Conservation (phyloP, 441 rosid genomes). For the Aquilaria agallochum region DNA sequence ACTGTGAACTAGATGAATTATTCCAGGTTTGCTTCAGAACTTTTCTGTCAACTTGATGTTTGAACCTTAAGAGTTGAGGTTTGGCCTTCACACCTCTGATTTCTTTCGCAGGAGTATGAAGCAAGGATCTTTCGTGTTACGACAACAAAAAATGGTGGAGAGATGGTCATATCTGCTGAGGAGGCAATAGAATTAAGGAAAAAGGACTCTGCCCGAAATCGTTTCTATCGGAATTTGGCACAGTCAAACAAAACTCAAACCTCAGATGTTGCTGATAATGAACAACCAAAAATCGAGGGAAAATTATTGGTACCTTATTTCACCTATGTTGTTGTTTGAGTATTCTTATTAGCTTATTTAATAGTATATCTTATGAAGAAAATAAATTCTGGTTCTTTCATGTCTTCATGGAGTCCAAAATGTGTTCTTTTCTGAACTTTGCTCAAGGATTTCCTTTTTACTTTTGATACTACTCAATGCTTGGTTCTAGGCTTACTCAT, state of each 20-base stretch:
- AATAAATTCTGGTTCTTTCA: too few species aligned
- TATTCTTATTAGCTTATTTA: not conserved
- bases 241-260: constrained; percentile 37
- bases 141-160: constrained; percentile 73
- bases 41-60: constrained; percentile 13
- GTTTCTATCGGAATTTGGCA: constrained; percentile 71
- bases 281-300: constrained; percentile 65
- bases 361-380: too few species aligned
- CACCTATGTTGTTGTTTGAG: constrained; percentile 6
- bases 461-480: too few species aligned
- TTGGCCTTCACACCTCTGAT: constrained; percentile 11
- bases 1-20: constrained; percentile 80
- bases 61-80: constrained; percentile 6
- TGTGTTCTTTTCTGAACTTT: too few species aligned
- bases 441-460: too few species aligned
- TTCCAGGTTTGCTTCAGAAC: constrained; percentile 60
- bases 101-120: constrained; percentile 63
- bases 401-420: too few species aligned
- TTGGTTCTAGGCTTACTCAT: too few species aligned
- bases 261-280: constrained; percentile 31
- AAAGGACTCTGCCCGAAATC: constrained; percentile 80
- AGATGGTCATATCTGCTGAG: constrained; percentile 71
- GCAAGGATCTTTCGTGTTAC: constrained; percentile 88
- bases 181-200: constrained; percentile 75
- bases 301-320: constrained; percentile 56